A percentile compares a stretch with the other conserved stretches of the same genome.
Conservation (phyloP, 208 protist genomes). For the Trypanosoma melophagium region DNA sequence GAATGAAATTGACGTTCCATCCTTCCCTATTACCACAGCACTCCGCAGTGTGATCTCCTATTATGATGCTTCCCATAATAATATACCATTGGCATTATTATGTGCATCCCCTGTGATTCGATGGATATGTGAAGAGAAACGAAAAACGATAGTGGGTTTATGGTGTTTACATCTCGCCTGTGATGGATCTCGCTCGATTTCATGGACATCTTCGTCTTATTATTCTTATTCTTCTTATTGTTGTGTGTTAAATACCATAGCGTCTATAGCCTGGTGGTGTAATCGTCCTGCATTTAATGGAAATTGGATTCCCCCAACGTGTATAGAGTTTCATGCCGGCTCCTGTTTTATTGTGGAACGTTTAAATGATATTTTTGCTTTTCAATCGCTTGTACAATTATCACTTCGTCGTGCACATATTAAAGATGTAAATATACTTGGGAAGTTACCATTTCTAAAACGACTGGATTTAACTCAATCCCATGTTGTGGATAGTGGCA, state of each 20-base stretch:
- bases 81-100: constrained; percentile 12
- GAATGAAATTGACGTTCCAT: too few relatives aligned
- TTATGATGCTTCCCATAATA: background rate
- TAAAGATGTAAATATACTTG: constrained; percentile 33
- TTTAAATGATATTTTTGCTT: background rate
- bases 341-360: background rate
- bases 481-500: constrained; percentile 13
- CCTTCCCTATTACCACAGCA: background rate
- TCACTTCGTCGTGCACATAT: constrained; percentile 17
- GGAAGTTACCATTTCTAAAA: constrained; percentile 27
- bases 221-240: too few relatives aligned
- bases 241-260: background rate
- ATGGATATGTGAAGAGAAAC: background rate
- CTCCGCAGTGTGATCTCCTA: constrained; percentile 2
- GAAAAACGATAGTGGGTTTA: background rate
- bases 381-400: constrained; percentile 19
- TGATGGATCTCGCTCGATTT: constrained; percentile 14
- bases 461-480: constrained; percentile 47
- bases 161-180: constrained; percentile 1
- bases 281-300: constrained; percentile 1
- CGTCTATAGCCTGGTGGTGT: constrained; percentile 15
- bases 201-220: background rate
- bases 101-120: constrained; percentile 10
- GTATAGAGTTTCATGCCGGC: background rate
- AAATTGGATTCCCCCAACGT: background rate